phyloP scores from a whole-genome alignment of 169 alveolate species.

The Plasmodium falciparum region DNA sequence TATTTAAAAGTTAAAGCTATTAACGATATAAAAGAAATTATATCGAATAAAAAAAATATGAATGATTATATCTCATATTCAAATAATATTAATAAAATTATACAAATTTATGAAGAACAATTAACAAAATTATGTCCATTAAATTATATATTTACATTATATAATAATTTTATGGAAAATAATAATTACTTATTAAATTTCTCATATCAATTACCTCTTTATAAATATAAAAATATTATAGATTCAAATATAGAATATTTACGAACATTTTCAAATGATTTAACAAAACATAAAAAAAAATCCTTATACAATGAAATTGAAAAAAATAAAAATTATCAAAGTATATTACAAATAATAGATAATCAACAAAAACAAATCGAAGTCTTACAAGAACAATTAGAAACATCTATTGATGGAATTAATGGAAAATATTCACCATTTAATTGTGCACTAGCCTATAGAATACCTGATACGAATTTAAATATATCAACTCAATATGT shows the following conservation, averaged over 20 bases:
- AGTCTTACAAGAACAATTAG: slow-evolving; percentile 57
- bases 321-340: slow-evolving; percentile 60
- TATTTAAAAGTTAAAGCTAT: slow-evolving; percentile 33
- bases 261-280: slow-evolving; percentile 52
- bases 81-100: slow-evolving; percentile 28
- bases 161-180: slow-evolving; percentile 12
- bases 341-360: slow-evolving; percentile 76
- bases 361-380: slow-evolving; percentile 85
- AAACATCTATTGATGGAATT: slow-evolving; percentile 32
- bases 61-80: slow-evolving; percentile 23
- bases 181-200: neutral
- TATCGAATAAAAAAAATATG: neutral
- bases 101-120: slow-evolving; percentile 18
- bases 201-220: slow-evolving; percentile 17
- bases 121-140: slow-evolving; percentile 17
- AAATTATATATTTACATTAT: slow-evolving; percentile 25
- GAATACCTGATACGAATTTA: slow-evolving; percentile 85
- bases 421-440: slow-evolving; percentile 78
- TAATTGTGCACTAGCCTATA: slow-evolving; percentile 82
- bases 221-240: slow-evolving; percentile 58
- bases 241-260: slow-evolving; percentile 76
- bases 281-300: slow-evolving; percentile 64
- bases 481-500: slow-evolving; percentile 77
- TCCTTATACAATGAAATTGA: slow-evolving; percentile 38
- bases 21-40: slow-evolving; percentile 34